Evolutionary conservation across 495 filamentous ascomycete genomes (phyloP).

Genomic region (Neurospora africana): DNA sequence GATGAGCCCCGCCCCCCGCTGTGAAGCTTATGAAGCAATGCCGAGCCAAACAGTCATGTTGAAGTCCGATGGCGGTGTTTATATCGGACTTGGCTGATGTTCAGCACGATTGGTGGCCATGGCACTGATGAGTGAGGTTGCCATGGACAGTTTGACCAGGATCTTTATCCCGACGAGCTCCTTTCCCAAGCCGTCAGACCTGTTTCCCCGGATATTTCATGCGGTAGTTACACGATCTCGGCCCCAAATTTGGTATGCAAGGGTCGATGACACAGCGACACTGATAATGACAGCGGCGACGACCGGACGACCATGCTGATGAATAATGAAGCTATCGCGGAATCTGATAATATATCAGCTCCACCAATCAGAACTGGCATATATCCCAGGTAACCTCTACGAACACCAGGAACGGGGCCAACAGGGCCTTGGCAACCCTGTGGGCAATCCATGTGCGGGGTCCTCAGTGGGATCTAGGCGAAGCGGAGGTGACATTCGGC

Average conservation of each 20-base stretch:
- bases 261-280: background rate
- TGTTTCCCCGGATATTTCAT: background rate
- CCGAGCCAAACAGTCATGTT: background rate
- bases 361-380: background rate
- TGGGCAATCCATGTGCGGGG: slow-evolving; percentile 5
- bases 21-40: background rate
- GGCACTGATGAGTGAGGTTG: background rate
- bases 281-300: background rate
- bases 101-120: background rate
- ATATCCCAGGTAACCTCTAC: background rate
- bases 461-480: slow-evolving; percentile 11
- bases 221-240: background rate
- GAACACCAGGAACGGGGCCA: background rate
- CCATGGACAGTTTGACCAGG: background rate
- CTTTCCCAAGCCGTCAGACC: background rate
- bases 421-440: background rate
- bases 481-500: slow-evolving; percentile 17
- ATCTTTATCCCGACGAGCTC: background rate
- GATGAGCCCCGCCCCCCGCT: background rate
- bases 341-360: background rate
- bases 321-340: background rate
- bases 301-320: background rate
- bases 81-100: background rate
- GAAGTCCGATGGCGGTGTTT: background rate
- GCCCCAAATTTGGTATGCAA: background rate